Evolutionary conservation across 1,284 basidiomycete species (phyloP), one percentile per base, ranked within the genome.

Genomic region (Heterobasidion parviporum): DNA sequence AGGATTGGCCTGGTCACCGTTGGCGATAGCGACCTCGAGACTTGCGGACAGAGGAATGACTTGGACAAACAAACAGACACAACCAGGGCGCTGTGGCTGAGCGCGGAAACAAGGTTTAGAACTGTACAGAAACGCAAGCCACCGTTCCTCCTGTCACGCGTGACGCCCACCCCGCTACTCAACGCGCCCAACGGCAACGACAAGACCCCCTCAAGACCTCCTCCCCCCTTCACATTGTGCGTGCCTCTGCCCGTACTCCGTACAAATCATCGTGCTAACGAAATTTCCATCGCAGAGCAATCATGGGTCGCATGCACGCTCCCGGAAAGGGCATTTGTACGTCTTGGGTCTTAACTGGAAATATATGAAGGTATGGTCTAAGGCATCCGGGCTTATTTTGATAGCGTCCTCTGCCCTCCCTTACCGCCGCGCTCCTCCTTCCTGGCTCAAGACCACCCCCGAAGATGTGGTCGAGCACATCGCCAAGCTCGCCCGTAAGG

Each of bases 401-500:
- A 12, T 62, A 89, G 87, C 92, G 78, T 93, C 92, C 77, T 98
- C 95, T 70, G 95, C 96, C 65, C 91, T 98, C 70, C 96, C 96
- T 62, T 98, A 98, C 85, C 88, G 92, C 75, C 92, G 95, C 71
- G 79, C 93, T 58, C 92, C 94, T 62, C 95, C 96, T 63, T 82
- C 90, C 60, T 98, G 96, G 96, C 87, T 97, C 74, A 98, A 98
- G 83, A 90, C 92, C 60, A 90, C 92, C 64, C 87, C 94, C 49
- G 94, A 97, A 60, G 96, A 98, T 65, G 92, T 98, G 68, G 85
- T 91, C 67, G 92, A 98, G 68, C 92, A 96, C 73, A 98, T 98
- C 80, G 81, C 84, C 80, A 98, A 98, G 80, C 87, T 98, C 68
- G 96, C 96, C 59, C 89, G 93, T 74, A 96, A 97, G 83, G 96